These are phyloP conservation scores for Kuraishia borneana DNA, from an alignment of 805 yeast species.

Conservation along the genomic window DNA sequence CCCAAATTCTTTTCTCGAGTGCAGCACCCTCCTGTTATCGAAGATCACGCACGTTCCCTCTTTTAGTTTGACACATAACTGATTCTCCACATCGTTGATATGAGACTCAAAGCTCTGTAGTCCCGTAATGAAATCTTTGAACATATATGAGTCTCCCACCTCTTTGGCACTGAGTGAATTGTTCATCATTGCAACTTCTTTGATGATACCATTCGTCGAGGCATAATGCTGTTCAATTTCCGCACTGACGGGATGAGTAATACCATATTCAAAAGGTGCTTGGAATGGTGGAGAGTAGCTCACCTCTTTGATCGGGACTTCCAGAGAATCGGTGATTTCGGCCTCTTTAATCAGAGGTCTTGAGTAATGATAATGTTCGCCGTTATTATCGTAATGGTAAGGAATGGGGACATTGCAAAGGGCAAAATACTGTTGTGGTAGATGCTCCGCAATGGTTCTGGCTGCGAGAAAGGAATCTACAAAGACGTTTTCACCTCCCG, in stretches of 20 bases:
- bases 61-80: constrained; percentile 38
- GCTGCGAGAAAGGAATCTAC: constrained; percentile 65
- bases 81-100: constrained; percentile 41
- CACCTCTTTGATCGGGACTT: constrained; percentile 33
- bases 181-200: constrained; percentile 6
- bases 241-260: constrained; percentile 21
- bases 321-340: constrained; percentile 16
- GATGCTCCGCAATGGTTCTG: constrained; percentile 35
- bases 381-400: constrained; percentile 54
- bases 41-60: constrained; percentile 58
- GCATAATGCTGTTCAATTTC: constrained; percentile 9
- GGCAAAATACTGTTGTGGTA: constrained; percentile 55
- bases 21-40: constrained; percentile 61
- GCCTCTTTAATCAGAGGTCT: constrained; percentile 57
- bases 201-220: constrained; percentile 1
- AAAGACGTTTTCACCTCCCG: constrained; percentile 61
- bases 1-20: constrained; percentile 34
- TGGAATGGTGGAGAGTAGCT: constrained; percentile 80
- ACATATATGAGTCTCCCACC: constrained; percentile 26
- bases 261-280: constrained; percentile 58
- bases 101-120: constrained; percentile 47
- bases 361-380: constrained; percentile 48
- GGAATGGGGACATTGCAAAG: constrained; percentile 53
- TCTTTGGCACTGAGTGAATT: constrained; percentile 19
- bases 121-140: constrained; percentile 50